Conservation (phyloP, 176 grass and related monocot genomes). For the Oryza glaberrima region DNA sequence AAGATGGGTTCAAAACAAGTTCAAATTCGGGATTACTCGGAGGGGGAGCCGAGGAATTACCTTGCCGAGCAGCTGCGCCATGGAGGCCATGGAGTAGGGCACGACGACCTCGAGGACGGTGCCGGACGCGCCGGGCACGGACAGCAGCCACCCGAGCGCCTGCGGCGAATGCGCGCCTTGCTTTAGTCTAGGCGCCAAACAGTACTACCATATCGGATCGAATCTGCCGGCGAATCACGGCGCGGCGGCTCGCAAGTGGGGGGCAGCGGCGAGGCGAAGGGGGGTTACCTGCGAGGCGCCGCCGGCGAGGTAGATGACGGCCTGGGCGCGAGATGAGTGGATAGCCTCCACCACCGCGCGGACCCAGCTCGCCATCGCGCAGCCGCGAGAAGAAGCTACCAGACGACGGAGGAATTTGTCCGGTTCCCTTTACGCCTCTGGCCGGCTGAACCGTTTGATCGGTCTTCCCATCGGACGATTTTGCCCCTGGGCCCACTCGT, state of each 20-base stretch:
- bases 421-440: not conserved
- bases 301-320: constrained; percentile 92
- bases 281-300: constrained; percentile 77
- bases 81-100: constrained; percentile 80
- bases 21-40: not conserved
- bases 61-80: constrained; percentile 88
- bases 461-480: no score
- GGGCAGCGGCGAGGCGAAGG: not conserved
- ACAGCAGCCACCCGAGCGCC: constrained; percentile 91
- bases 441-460: no score
- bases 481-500: no score
- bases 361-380: constrained; percentile 72
- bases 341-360: constrained; percentile 69
- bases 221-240: constrained; percentile 2
- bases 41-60: constrained; percentile 24
- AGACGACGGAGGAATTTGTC: constrained; percentile 10
- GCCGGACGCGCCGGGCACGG: constrained; percentile 72
- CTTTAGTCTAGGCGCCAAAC: not conserved
- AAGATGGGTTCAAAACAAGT: not conserved
- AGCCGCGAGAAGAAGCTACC: not conserved
- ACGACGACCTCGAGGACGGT: constrained; percentile 91
- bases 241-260: not conserved
- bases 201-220: not conserved
- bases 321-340: constrained; percentile 69
- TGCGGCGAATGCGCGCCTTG: constrained; percentile 19